Base-by-base conservation (phyloP, 352 stramenopile species). In the Elongisporangium anandrum region DNA sequence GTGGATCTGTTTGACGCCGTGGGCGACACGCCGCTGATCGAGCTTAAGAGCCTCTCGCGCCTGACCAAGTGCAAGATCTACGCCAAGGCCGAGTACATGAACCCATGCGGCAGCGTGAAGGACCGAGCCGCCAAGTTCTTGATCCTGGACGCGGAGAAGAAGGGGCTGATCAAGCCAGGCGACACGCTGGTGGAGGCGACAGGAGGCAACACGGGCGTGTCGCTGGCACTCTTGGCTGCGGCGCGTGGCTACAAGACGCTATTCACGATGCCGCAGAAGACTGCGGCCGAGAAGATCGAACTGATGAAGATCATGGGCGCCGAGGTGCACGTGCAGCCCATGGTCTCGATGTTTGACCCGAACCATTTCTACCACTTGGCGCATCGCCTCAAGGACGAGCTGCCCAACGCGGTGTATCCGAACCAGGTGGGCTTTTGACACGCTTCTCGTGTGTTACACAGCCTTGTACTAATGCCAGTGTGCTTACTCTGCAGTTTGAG, bases 101-200 rank as follows among this genome's bases (percentile, higher is more conserved):
- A 98, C 65, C 96, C 96, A 19, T 92, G 91, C 61, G 95, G 94
- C 12, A 96, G 79, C 22, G 90, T 98, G 63, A 98, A 98, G 73
- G 95, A 98, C 73, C 92, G 95, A 26, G 94, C 97, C 12, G 92
- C 90, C 48, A 88, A 96, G 50, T 90, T 75, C n/a, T 85, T 98
- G 73, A 97, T 98, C 65, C 66, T 83, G n/a, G 78, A 97, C 57
- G 94, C 92, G 3, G 94, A 98, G 75, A 66, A 83, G 47, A 75
- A 75, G 6, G 95, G 94, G 1, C 85, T 98, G 48, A 45, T 45
- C 34, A 73, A 79, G 34, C 78, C 76, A 1, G 84, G 77, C 38
- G 71, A 74, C 17, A 88, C 75, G 2, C 64, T 93, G 56, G 77
- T 91, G 24, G 81, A 93, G 59, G 90, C 91, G 38, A 98, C 91